Evolutionary conservation across 2,329 filamentous ascomycete species (phyloP), one percentile per base, ranked within the genome.

Genomic region (Nemania sp.): DNA sequence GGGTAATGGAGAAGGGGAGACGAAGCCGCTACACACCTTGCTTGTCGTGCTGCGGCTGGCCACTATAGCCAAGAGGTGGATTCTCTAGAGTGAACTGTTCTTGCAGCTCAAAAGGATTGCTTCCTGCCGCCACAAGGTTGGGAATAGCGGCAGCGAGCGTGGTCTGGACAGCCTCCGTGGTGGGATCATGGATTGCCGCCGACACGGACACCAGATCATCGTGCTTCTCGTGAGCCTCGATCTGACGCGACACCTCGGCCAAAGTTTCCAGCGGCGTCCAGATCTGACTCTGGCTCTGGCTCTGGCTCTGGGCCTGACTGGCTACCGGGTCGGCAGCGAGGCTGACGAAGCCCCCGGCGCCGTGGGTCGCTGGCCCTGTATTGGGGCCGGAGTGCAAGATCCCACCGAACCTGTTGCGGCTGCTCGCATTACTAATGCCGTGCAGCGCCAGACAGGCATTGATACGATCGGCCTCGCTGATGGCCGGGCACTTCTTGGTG

Each of bases 241-340:
- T 83, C 69, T 90, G 89, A 45, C 90, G 82, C 44, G 91, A 95
- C 0, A 92, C 91, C 72, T 96, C 91, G 26, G 91, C 91, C 19
- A 96, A 78, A 5, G 91, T 91, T 68, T 95, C 90, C 31, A 96
- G 77, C 1, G 90, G 89, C 57, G 90, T 91, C 79, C 91, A 90
- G 61, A 69, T 67, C 52, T 70, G 66, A 1, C 79, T 77, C 6
- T 77, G 65, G 19, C 79, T 77, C 6, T 77, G 65, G 19, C 79
- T 77, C 6, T 77, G 65, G 19, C 79, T 77, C 6, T 77, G 65
- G 19, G 74, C 72, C 24, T 55, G 43, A 23, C 12, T 37, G 17
- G 40, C 17, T 6, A 17, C 28, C 8, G 43, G 47, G 33, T 30
- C 41, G 5, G 44, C 5, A 14, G 47, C 43, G 39, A 59, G 11